Evolutionary conservation across 1,139 yeast genomes (phyloP), one percentile per base, ranked within the genome.

Genomic region (Suhomyces terraborum): DNA sequence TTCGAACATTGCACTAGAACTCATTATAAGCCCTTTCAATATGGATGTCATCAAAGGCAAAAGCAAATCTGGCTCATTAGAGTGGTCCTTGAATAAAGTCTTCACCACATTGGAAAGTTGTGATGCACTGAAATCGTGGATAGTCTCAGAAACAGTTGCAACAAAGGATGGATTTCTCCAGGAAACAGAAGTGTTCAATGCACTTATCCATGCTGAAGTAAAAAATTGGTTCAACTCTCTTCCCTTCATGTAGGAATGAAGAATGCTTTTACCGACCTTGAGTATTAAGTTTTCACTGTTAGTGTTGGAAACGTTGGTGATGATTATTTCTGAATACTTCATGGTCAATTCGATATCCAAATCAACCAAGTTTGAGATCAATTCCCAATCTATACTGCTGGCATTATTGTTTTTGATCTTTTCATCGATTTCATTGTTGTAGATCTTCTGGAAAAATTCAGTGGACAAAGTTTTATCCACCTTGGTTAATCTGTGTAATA

Each of bases 211-310:
- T 10, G 69, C 56, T 0, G 52, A 46, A 4, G 62, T 58, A 36
- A 80, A 66, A 49, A 84, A 84, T 4, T 61, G 59, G 8, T 61
- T 62, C 32, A 80, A 64, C 40, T 83, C 88, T 65, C 94, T 76
- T 6, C 83, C 83, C 49, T 68, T 75, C 4, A 72, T 65, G 53
- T 73, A 77, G 8, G 84, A 75, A 8, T 65, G 61, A 3, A 80
- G 59, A 12, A 82, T 48, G 19, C 67, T 63, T 2, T 58, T 53
- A 36, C 75, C 72, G n/a, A 78, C 53, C 1, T 43, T 42, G 5
- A 50, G 43, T 8, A 50, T 41, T 0, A 46, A 27, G 1, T 46
- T 19, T 22, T 30, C 27, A 8, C 25, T 27, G 3, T 26, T 28
- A 9, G 16, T 13, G 6, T 30, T 10, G 2, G 41, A 34, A 6